Conservation (phyloP, 768 basidiomycete species). For the Tulasnella sp. region DNA sequence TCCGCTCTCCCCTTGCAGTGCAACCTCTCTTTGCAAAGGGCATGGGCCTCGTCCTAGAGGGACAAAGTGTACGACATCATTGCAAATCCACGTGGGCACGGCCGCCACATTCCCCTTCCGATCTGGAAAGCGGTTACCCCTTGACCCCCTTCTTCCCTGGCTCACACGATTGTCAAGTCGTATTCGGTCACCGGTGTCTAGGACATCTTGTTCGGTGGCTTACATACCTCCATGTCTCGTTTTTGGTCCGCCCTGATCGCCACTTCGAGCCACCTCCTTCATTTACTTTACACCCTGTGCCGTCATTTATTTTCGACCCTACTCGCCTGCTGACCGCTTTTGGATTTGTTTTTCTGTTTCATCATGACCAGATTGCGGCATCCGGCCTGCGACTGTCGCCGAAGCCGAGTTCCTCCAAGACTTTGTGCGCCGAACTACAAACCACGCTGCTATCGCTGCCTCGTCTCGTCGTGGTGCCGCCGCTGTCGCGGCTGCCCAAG, state of each 20-base stretch:
- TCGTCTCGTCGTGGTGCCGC: slow-evolving; percentile 20
- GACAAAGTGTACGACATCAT: not conserved
- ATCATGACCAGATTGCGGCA: slow-evolving; percentile 66
- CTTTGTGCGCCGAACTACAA: slow-evolving; percentile 86
- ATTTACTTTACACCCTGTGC: slow-evolving; percentile 29
- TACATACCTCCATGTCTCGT: not conserved
- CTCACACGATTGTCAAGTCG: not conserved
- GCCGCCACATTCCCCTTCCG: not conserved
- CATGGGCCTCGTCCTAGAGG: not conserved
- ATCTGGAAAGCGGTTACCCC: not conserved
- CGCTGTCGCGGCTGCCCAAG: slow-evolving; percentile 11
- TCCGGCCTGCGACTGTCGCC: slow-evolving; percentile 80
- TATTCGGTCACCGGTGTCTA: not conserved
- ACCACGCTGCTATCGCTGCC: slow-evolving; percentile 49
- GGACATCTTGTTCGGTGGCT: not conserved
- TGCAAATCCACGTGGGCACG: not conserved
- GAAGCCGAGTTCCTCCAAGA: slow-evolving; percentile 90
- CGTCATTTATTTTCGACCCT: not conserved
- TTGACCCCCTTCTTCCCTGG: not conserved
- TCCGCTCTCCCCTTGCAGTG: not conserved
- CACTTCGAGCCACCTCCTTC: slow-evolving; percentile 29
- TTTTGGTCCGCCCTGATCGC: not conserved
- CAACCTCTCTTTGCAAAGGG: not conserved
- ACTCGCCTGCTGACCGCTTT: not conserved
- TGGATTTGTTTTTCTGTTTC: slow-evolving; percentile 7